Evolutionary conservation across 306 rosid species (phyloP), one percentile per base, ranked within the genome.

Genomic region (Quercus variabilis): DNA sequence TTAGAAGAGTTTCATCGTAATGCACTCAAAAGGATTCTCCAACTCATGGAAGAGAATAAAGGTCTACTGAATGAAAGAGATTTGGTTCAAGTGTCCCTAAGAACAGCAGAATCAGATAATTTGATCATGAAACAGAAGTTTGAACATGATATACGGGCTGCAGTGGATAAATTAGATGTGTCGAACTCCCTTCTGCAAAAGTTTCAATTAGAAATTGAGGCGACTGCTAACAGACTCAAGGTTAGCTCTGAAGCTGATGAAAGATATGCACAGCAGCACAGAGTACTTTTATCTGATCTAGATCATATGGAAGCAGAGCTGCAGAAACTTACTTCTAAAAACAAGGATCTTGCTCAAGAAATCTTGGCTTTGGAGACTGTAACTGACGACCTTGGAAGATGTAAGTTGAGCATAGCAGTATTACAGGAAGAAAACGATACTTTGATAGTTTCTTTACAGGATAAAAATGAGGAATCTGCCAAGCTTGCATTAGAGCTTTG

Each of bases 291-390:
- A 74, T 79, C 89, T 52, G 88, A 78, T 80, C 84, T 91, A 60
- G 87, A 91, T 82, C 89, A 57, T 76, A 83, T 90, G 80, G 94
- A 91, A 82, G 79, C 83, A 73, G 96, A 91, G 82, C 87, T 95
- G 78, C 94, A 85, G 80, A 86, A 89, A 79, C 90, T 95, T 81
- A 68, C 84, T 80, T 90, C 91, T 74, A 82, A 81, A 84, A 87
- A 89, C 78, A 83, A 84, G 76, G 97, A 85, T 54, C 90, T 96
- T 78, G 85, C 83, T 71, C 81, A 87, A 67, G 94, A 93, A 86
- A 82, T 90, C 49, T 58, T 69, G 71, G 86, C 82, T 15, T 71
- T 96, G 12, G 87, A 83, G 77, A 79, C 74, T 43, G 79, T 79
- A 82, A 81, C 74, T 63, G 86, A 88, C 52, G 92, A 91, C 58